phyloP scores from a whole-genome alignment of 164 flowering plant genomes.

The Cinnamomum chago region DNA sequence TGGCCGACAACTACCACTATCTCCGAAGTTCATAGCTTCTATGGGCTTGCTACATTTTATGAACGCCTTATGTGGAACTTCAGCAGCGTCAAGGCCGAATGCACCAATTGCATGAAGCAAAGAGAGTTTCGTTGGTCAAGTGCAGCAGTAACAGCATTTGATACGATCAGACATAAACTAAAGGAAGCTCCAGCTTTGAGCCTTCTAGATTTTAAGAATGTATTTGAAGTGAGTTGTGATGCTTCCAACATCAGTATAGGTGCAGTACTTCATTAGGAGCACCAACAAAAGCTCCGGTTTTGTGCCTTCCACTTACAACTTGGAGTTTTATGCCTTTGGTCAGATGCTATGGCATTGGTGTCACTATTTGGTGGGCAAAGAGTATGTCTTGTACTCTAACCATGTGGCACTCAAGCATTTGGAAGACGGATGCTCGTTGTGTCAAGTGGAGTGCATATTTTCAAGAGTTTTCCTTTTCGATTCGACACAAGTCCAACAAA shows the following conservation, averaged over 20 bases:
- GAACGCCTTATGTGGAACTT: neutral
- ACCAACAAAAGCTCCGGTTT: neutral
- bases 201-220: neutral
- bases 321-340: neutral
- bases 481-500: neutral
- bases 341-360: neutral
- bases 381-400: neutral
- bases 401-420: neutral
- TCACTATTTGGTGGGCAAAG: neutral
- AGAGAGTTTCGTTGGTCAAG: neutral
- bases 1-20: neutral
- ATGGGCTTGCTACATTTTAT: neutral
- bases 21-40: neutral
- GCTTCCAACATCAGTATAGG: neutral
- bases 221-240: constrained; percentile 1
- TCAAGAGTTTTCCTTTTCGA: neutral
- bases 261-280: neutral
- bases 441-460: neutral
- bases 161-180: neutral
- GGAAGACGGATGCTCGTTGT: neutral
- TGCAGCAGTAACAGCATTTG: neutral
- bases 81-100: neutral
- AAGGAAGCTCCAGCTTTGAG: neutral
- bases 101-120: neutral
- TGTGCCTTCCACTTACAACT: neutral